These are phyloP conservation scores for Salix brachista DNA, from an alignment of 345 rosid species.

Conservation along the genomic window DNA sequence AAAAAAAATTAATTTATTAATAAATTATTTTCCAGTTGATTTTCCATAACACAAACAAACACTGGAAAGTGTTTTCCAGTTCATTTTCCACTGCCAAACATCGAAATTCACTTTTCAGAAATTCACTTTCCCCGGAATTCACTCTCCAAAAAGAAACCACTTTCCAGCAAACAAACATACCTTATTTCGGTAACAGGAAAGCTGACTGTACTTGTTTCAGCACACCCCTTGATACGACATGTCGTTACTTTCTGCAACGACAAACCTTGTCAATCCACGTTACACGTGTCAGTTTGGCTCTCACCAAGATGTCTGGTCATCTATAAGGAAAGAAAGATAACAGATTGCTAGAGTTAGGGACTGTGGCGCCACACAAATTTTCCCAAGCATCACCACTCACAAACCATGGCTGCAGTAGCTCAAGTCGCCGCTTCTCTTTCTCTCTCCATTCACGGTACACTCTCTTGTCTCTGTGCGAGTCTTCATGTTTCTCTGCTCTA, in stretches of 20 bases:
- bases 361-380: constrained; percentile 2
- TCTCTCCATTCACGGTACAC: constrained; percentile 43
- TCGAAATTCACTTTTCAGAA: too few relatives aligned
- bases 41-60: too few relatives aligned
- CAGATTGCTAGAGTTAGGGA: not conserved
- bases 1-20: too few relatives aligned
- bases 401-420: constrained; percentile 25
- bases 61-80: too few relatives aligned
- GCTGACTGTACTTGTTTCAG: too few relatives aligned
- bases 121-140: too few relatives aligned
- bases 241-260: not conserved
- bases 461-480: not conserved
- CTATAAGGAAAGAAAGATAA: not conserved
- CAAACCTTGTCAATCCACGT: not conserved
- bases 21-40: too few relatives aligned
- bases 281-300: constrained; percentile 9
- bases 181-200: too few relatives aligned
- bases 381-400: not conserved
- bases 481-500: not conserved
- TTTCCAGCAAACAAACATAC: too few relatives aligned
- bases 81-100: too few relatives aligned
- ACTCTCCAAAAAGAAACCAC: too few relatives aligned
- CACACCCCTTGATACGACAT: not conserved
- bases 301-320: not conserved
- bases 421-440: constrained; percentile 56